These are phyloP conservation scores for Tetrahymena thermophila DNA, from an alignment of 73 alveolate genomes.

Conservation along the genomic window DNA sequence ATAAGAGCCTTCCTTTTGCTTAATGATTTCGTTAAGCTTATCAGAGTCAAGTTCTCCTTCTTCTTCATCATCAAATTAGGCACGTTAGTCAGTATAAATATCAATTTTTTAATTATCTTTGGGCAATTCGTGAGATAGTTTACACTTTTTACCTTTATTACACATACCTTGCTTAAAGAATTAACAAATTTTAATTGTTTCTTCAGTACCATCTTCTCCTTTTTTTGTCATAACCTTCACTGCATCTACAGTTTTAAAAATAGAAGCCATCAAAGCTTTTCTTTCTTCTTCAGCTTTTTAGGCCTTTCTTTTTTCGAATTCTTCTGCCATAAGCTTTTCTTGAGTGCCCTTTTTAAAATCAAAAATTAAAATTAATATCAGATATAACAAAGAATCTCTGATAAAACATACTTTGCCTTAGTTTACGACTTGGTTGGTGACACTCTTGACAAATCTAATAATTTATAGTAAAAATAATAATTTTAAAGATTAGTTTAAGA, in stretches of 20 bases:
- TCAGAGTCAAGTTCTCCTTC: constrained; percentile 31
- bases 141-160: constrained; percentile 90
- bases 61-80: constrained; percentile 34
- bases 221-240: constrained; percentile 46
- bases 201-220: constrained; percentile 79
- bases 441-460: constrained; percentile 43
- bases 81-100: constrained; percentile 80
- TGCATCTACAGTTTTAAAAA: constrained; percentile 71
- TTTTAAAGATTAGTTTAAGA: background rate
- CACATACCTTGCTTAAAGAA: constrained; percentile 84
- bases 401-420: background rate
- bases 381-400: background rate
- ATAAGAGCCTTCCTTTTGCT: background rate
- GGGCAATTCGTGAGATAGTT: constrained; percentile 80
- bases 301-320: constrained; percentile 72
- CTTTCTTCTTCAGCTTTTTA: constrained; percentile 72
- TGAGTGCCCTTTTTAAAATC: background rate
- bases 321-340: constrained; percentile 39
- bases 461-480: background rate
- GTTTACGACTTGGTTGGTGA: constrained; percentile 24
- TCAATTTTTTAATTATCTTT: constrained; percentile 82
- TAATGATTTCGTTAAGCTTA: constrained; percentile 14
- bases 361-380: background rate
- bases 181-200: constrained; percentile 79
- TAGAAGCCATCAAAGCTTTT: constrained; percentile 73